These are phyloP conservation scores for Pseudogymnoascus sp. DNA, from an alignment of 2,329 filamentous ascomycete genomes.

Conservation along the genomic window DNA sequence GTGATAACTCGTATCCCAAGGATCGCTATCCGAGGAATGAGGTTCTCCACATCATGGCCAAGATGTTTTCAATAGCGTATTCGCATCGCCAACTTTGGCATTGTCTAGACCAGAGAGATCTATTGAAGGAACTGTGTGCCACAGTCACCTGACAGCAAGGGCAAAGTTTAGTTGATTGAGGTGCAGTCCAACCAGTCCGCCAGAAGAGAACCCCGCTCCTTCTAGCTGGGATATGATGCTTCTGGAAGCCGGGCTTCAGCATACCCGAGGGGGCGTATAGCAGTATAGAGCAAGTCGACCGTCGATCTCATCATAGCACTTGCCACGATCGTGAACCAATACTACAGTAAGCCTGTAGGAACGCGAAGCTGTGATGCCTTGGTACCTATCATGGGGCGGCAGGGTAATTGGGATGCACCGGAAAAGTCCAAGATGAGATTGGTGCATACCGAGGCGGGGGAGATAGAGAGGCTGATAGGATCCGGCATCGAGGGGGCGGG, in stretches of 20 bases:
- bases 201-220: not conserved
- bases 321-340: not conserved
- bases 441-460: not conserved
- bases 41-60: not conserved
- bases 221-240: not conserved
- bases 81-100: not conserved
- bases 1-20: conserved; percentile 6
- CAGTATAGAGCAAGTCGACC: not conserved
- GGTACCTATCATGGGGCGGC: not conserved
- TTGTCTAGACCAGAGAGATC: not conserved
- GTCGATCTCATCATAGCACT: not conserved
- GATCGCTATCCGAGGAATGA: not conserved
- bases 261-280: not conserved
- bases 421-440: not conserved
- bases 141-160: not conserved
- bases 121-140: not conserved
- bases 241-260: not conserved
- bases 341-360: not conserved
- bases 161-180: not conserved
- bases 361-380: not conserved
- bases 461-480: not conserved
- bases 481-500: not conserved
- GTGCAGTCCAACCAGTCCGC: not conserved
- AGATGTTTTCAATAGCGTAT: not conserved
- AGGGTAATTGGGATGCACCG: conserved; percentile 3